Evolutionary conservation across 164 flowering plant species (phyloP), one percentile per base, ranked within the genome.

Genomic region (Warburgia ugandensis): DNA sequence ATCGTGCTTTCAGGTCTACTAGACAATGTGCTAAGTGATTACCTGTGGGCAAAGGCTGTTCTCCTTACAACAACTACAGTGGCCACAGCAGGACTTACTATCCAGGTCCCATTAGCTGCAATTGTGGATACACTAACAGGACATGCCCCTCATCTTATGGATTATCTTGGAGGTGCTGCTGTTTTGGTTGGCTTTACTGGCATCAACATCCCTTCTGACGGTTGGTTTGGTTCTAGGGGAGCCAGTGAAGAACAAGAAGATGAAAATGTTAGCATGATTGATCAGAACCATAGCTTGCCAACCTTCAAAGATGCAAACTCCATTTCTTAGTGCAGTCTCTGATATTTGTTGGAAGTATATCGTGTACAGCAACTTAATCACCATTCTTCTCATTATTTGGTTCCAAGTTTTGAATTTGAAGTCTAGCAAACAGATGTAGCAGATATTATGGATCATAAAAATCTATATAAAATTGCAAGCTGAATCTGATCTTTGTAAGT

Each of bases 41-140:
- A 88, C 63, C 50, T 94, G 43, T 86, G 99, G 99, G 97, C 92
- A 27, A 86, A 88, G 69, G 97, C 97, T 29, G 83, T 88, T 63
- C 82, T 94, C 56, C 66, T 94, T 27, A 94, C 99, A 7, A 75
- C 91, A 1, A 73, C 99, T 16, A 94, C 97, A 0, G 95, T 86
- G 30, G 94, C 99, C 41, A 86, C 99, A 25, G 95, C 99, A 27
- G 95, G 97, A 40, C 87, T 94, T 23, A 80, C 99, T 9, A 86
- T 94, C 61, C 97, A 94, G 69, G 94, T 88, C 4, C 97, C 99
- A 4, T 55, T 94, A 66, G 97, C 99, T 36, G 94, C 90, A 21
- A 21, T 89, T 35, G 87, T 89, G 28, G 99, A 94, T 68, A 56
- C 87, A 23, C 4, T 92, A 20, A 79, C 64, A 3, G 94, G 97